Conservation (phyloP, 1,284 basidiomycete species). For the Puccinia brachypodii region DNA sequence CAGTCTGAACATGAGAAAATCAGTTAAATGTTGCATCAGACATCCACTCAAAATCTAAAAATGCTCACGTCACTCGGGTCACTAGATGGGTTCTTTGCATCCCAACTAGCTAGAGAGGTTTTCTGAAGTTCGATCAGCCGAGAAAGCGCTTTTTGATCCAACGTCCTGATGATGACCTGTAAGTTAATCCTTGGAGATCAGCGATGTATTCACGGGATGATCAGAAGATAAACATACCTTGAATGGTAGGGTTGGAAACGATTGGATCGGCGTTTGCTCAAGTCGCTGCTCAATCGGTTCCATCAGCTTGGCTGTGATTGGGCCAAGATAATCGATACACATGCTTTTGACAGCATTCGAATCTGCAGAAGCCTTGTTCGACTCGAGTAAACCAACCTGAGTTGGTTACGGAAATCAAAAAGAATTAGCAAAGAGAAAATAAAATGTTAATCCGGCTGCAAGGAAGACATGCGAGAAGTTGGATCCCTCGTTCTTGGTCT, state of each 20-base stretch:
- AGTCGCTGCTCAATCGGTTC: conserved; percentile 1
- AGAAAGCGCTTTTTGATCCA: conserved; percentile 8
- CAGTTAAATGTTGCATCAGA: not conserved
- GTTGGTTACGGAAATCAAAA: not conserved
- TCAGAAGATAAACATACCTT: conserved; percentile 12
- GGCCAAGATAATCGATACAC: conserved; percentile 45
- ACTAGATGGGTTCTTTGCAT: not conserved
- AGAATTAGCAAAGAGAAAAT: not conserved
- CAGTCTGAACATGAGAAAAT: conserved; percentile 19
- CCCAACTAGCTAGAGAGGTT: conserved; percentile 4
- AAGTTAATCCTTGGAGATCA: not conserved
- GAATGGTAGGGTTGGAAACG: conserved; percentile 2
- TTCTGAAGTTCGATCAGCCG: conserved; percentile 27
- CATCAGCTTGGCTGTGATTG: conserved; percentile 31
- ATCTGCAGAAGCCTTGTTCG: conserved; percentile 23
- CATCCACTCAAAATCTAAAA: not conserved
- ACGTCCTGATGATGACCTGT: conserved; percentile 21
- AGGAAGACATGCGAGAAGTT: not conserved
- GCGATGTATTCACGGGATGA: not conserved
- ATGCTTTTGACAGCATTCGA: conserved; percentile 39
- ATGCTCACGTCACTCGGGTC: conserved; percentile 21
- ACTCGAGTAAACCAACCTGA: conserved; percentile 41
- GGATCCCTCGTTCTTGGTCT: not conserved
- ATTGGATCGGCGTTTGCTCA: not conserved
- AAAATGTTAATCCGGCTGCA: not conserved